Conservation (phyloP, 805 yeast genomes). For the Starmerella powellii region DNA sequence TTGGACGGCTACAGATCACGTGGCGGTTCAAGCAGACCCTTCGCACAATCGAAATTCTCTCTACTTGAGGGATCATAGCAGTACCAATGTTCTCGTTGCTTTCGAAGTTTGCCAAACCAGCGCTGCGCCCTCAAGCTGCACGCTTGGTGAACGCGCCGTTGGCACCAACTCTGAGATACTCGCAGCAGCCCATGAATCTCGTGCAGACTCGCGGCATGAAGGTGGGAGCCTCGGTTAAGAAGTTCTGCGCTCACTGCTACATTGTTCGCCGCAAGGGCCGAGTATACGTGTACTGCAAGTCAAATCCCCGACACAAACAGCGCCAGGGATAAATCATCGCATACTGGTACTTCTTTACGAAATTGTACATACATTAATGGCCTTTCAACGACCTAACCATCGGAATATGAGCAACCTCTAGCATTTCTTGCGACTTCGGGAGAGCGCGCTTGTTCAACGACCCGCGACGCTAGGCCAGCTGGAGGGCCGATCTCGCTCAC, state of each 20-base stretch:
- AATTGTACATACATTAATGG: slow-evolving; percentile 11
- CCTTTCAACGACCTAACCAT: too few relatives aligned
- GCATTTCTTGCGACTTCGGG: too few relatives aligned
- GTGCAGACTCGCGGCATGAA: slow-evolving; percentile 56
- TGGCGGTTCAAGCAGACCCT: not conserved
- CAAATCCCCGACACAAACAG: slow-evolving; percentile 88
- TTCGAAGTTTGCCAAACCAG: slow-evolving; percentile 2
- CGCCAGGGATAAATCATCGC: slow-evolving; percentile 44
- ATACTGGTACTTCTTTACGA: slow-evolving; percentile 1
- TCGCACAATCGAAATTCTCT: not conserved
- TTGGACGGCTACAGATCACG: too few relatives aligned
- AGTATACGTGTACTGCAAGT: slow-evolving; percentile 83
- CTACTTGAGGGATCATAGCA: too few relatives aligned
- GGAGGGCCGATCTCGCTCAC: too few relatives aligned
- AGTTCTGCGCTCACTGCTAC: slow-evolving; percentile 82
- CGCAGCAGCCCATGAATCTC: slow-evolving; percentile 1
- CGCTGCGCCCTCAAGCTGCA: slow-evolving; percentile 1
- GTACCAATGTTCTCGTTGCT: slow-evolving; percentile 9
- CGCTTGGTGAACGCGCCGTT: not conserved
- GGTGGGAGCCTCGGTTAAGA: slow-evolving; percentile 85
- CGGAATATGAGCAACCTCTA: too few relatives aligned
- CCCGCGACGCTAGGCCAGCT: too few relatives aligned
- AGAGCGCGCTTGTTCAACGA: too few relatives aligned
- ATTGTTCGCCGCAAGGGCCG: slow-evolving; percentile 91
- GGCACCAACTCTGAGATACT: not conserved